These are phyloP conservation scores for Ramularia collo-cygni DNA, from an alignment of 2,329 filamentous ascomycete species.

Conservation along the genomic window DNA sequence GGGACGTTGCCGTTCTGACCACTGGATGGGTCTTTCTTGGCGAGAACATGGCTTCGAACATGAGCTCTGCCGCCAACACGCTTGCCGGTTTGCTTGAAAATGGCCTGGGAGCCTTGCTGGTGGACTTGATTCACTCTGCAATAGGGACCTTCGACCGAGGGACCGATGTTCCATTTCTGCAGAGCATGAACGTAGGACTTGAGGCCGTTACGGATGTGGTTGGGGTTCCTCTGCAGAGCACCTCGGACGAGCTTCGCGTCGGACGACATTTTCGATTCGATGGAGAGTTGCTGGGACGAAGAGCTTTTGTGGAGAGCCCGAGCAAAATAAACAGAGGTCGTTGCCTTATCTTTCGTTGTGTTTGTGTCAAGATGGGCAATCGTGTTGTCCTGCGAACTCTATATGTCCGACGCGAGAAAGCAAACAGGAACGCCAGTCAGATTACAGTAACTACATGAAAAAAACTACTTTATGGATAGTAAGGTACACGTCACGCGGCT, in stretches of 20 bases:
- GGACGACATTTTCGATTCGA: too few relatives aligned
- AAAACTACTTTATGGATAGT: too few relatives aligned
- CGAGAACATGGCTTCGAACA: slow-evolving; percentile 42
- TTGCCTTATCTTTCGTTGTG: too few relatives aligned
- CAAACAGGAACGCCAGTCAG: too few relatives aligned
- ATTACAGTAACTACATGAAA: too few relatives aligned
- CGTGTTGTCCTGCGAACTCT: too few relatives aligned
- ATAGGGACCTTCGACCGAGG: slow-evolving; percentile 58
- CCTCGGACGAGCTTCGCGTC: slow-evolving; percentile 16
- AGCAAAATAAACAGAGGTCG: too few relatives aligned
- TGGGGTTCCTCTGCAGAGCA: slow-evolving; percentile 23
- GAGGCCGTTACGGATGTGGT: slow-evolving; percentile 24
- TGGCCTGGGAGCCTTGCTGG: slow-evolving; percentile 39
- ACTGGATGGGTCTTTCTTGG: slow-evolving; percentile 32
- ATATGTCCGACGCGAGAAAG: too few relatives aligned
- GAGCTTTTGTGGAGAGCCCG: too few relatives aligned
- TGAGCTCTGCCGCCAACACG: slow-evolving; percentile 41
- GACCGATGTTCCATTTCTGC: slow-evolving; percentile 44
- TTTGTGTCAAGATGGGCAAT: too few relatives aligned
- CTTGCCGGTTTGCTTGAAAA: slow-evolving; percentile 34
- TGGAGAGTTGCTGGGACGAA: too few relatives aligned
- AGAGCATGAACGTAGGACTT: slow-evolving; percentile 27
- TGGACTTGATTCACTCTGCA: slow-evolving; percentile 43
- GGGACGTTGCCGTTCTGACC: slow-evolving; percentile 25
- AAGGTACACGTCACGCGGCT: too few relatives aligned